Conservation (phyloP, 2,329 filamentous ascomycete species). For the Aspergillus sp. region DNA sequence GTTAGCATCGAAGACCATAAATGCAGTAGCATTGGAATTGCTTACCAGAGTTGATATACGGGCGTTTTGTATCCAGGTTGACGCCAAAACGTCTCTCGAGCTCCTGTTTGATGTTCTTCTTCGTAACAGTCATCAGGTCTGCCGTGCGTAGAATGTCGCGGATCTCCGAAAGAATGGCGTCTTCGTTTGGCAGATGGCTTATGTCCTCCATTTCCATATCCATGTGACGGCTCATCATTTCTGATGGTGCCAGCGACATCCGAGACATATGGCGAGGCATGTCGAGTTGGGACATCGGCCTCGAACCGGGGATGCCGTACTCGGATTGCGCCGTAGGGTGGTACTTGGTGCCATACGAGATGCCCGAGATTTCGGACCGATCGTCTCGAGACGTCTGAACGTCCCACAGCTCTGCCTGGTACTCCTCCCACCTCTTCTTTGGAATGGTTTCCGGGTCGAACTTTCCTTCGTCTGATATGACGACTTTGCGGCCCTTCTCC, state of each 20-base stretch:
- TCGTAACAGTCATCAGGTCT: constrained; percentile 96
- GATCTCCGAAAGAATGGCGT: constrained; percentile 89
- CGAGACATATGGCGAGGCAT: constrained; percentile 61
- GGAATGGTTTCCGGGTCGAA: constrained; percentile 92
- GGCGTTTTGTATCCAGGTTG: constrained; percentile 79
- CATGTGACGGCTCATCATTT: constrained; percentile 63
- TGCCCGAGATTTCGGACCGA: constrained; percentile 85
- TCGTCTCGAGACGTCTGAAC: constrained; percentile 82
- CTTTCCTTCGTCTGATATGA: constrained; percentile 96
- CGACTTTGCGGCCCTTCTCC: constrained; percentile 86
- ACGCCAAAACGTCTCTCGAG: constrained; percentile 88
- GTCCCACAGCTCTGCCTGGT: constrained; percentile 97
- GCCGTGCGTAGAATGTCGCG: constrained; percentile 87
- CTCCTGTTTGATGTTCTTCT: constrained; percentile 96
- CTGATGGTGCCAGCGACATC: constrained; percentile 77
- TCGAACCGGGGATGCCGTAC: constrained; percentile 66
- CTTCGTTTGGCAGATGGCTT: constrained; percentile 77
- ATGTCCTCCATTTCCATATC: constrained; percentile 77
- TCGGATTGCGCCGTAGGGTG: constrained; percentile 65
- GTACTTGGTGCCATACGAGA: constrained; percentile 89
- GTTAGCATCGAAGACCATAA: background rate
- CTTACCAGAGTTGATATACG: constrained; percentile 92
- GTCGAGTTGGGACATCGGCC: constrained; percentile 61
- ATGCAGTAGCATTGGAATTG: background rate
- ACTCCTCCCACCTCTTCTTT: constrained; percentile 99